Base-by-base conservation (phyloP, 2,329 filamentous ascomycete genomes). In the Coleophoma cylindrospora region DNA sequence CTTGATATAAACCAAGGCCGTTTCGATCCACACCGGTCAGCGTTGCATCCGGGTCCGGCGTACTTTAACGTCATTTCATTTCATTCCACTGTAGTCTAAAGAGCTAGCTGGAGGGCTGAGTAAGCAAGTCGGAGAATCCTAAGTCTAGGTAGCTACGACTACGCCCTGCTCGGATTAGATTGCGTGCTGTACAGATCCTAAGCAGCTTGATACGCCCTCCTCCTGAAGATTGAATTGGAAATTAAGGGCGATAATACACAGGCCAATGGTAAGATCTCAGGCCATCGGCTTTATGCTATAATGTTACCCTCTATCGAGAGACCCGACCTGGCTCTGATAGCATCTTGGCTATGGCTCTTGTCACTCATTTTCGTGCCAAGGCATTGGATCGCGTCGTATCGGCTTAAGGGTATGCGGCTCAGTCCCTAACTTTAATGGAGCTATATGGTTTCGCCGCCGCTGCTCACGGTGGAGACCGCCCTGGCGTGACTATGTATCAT, bases 1-100 rank as follows among this genome's bases (percentile, higher is more conserved):
- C 12, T 40, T 27, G 27, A 27, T 8, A 6, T 27, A 3, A 27
- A 27, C 27, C 27, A 27, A 27, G 27, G 27, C 27, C 9, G 4
- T 7, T 8, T 27, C 9, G 27, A 3, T 7, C 27, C 27, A 27
- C 27, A 27, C 9, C 6, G 2, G 27, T 10, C 27, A 27, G 27
- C 19, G 19, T 3, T 19, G 19, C 27, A 27, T 27, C 3, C 27
- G 27, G 7, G 9, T 21, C 3, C 22, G 21, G 13, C 22, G 3
- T 43, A 43, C 14, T 8, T 19, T 22, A 15, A 44, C 22, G 41
- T 44, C 12, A 44, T 44, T 44, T 33, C n/a, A 33, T 44, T 27
- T 15, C n/a, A 44, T 44, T 44, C 21, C n/a, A 44, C n/a, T 44
- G 41, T 44, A 44, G 41, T 22, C 41, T 44, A 44, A 44, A 44